Conservation (phyloP, 129 eudicot genomes). For the sunflower (Helianthus annuus) region HanXRQr2.0-SUNRISE NC_035439.2:135910321-135910820, state of each 20-base stretch:
- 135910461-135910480: conserved; percentile 46
- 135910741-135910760: conserved; percentile 43
- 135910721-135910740: conserved; percentile 49
- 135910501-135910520: conserved; percentile 49
- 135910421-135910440: conserved; percentile 56
- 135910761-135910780: conserved; percentile 54
- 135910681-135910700: conserved; percentile 56
- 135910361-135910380: conserved; percentile 38
- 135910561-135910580: conserved; percentile 40
- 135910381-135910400: conserved; percentile 35
- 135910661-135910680: conserved; percentile 48
- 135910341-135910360: conserved; percentile 64
- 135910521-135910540: conserved; percentile 62
- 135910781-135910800: conserved; percentile 43
- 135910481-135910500: conserved; percentile 41
- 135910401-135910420: conserved; percentile 44
- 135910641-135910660: conserved; percentile 46
- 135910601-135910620: conserved; percentile 46
- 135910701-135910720: conserved; percentile 56
- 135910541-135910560: conserved; percentile 53
- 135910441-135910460: conserved; percentile 44
- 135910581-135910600: conserved; percentile 30
- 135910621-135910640: conserved; percentile 58
- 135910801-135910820: conserved; percentile 33
- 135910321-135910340: conserved; percentile 49